Evolutionary conservation across 495 filamentous ascomycete species (phyloP).

Genomic region (Hypomontagnella monticulosa): DNA sequence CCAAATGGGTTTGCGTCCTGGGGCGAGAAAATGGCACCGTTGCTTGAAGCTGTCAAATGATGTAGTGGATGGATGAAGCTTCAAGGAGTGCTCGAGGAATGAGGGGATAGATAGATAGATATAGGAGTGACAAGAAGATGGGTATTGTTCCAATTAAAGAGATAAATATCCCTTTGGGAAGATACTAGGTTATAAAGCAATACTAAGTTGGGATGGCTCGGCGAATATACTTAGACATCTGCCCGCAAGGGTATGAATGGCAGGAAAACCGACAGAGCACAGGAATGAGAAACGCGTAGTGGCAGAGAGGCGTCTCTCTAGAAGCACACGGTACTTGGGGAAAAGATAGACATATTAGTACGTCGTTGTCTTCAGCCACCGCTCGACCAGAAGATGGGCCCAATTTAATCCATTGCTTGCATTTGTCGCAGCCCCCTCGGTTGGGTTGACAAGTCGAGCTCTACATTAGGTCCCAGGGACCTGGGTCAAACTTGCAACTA

Average conservation of each 20-base stretch:
- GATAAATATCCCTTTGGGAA: conserved; percentile 31
- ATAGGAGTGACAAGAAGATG: conserved; percentile 37
- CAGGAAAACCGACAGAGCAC: conserved; percentile 30
- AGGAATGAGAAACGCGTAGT: conserved; percentile 43
- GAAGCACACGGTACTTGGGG: conserved; percentile 37
- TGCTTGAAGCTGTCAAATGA: conserved; percentile 11
- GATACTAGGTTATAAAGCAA: conserved; percentile 30
- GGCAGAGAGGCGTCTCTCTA: conserved; percentile 38
- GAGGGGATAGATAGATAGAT: conserved; percentile 44
- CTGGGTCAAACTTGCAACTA: conserved; percentile 34
- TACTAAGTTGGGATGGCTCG: conserved; percentile 40
- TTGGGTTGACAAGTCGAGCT: conserved; percentile 40
- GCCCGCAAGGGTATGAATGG: conserved; percentile 45
- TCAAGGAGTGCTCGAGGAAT: conserved; percentile 35
- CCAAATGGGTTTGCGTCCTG: conserved; percentile 20
- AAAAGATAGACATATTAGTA: conserved; percentile 35
- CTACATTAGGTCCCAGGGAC: conserved; percentile 36
- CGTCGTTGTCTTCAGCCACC: conserved; percentile 44
- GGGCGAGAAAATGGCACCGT: conserved; percentile 11
- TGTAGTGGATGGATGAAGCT: conserved; percentile 31
- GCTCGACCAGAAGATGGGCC: conserved; percentile 37
- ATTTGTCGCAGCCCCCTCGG: conserved; percentile 34
- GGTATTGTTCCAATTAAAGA: conserved; percentile 31
- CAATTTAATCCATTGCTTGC: conserved; percentile 36
- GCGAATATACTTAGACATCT: conserved; percentile 45